These are phyloP conservation scores for Vitis hybrid DNA, from an alignment of 177 flowering plant species.

Conservation along the genomic window DNA sequence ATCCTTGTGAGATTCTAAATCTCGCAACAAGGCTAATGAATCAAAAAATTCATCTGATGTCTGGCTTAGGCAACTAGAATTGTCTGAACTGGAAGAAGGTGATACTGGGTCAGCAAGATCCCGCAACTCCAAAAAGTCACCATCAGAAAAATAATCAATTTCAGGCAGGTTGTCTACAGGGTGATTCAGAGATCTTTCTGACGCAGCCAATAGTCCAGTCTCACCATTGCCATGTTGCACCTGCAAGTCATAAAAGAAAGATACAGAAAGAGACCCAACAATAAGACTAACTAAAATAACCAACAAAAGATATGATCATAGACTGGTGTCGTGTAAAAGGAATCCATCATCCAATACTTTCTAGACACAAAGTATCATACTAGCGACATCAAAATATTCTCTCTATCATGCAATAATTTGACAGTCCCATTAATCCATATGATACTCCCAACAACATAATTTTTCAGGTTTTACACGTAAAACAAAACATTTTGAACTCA, in stretches of 20 bases:
- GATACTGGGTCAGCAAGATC: conserved; percentile 45
- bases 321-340: too few species aligned
- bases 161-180: conserved; percentile 16
- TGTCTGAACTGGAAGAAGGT: conserved; percentile 44
- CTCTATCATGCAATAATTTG: too few species aligned
- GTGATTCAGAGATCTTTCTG: conserved; percentile 7
- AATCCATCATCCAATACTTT: too few species aligned
- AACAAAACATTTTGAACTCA: too few species aligned
- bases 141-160: conserved; percentile 14
- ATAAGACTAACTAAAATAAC: background rate
- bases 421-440: too few species aligned
- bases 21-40: conserved; percentile 31
- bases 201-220: background rate
- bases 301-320: too few species aligned
- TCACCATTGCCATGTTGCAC: conserved; percentile 18
- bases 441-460: too few species aligned
- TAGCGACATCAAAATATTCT: too few species aligned
- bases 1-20: conserved; percentile 27
- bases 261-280: background rate
- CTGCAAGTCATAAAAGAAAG: conserved; percentile 24
- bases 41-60: conserved; percentile 54
- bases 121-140: conserved; percentile 49
- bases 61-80: conserved; percentile 40
- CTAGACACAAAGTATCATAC: too few species aligned
- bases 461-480: too few species aligned